A percentile compares a stretch with the other conserved stretches of the same genome.
phyloP scores from a whole-genome alignment of 2,329 filamentous ascomycete genomes.

The Microsporum audouinii region DNA sequence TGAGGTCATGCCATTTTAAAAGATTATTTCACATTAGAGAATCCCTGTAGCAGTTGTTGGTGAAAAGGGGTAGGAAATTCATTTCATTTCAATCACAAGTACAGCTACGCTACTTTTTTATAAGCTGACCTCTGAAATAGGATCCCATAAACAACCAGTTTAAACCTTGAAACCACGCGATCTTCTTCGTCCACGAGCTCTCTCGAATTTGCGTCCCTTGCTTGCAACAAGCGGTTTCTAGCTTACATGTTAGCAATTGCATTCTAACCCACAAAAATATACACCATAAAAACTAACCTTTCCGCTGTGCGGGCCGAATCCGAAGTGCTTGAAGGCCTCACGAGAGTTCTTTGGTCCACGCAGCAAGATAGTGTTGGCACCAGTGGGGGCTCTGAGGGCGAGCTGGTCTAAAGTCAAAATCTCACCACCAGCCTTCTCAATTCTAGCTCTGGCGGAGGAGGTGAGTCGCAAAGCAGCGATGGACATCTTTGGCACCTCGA shows the following conservation, averaged over 20 bases:
- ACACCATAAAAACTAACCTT: slow-evolving; percentile 53
- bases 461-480: slow-evolving; percentile 96
- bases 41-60: neutral
- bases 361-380: slow-evolving; percentile 92
- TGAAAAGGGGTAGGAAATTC: slow-evolving; percentile 8
- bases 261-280: neutral
- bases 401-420: slow-evolving; percentile 94
- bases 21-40: slow-evolving; percentile 3
- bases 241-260: slow-evolving; percentile 12
- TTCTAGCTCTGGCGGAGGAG: slow-evolving; percentile 85
- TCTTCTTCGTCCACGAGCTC: slow-evolving; percentile 94
- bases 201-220: slow-evolving; percentile 99
- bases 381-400: slow-evolving; percentile 85
- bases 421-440: slow-evolving; percentile 87
- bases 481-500: slow-evolving; percentile 81
- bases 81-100: slow-evolving; percentile 11
- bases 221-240: slow-evolving; percentile 94
- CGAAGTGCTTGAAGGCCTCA: slow-evolving; percentile 98
- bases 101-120: slow-evolving; percentile 9
- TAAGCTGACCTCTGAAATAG: slow-evolving; percentile 13
- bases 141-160: slow-evolving; percentile 25
- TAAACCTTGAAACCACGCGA: slow-evolving; percentile 99
- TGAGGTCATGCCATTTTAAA: neutral
- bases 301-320: slow-evolving; percentile 93
- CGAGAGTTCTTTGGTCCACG: slow-evolving; percentile 96